Percentiles rank a stretch among this genome's conserved stretches.
These are phyloP conservation scores for Phalaenopsis equestris DNA, from an alignment of 106 monocot genomes.

Conservation along the genomic window DNA sequence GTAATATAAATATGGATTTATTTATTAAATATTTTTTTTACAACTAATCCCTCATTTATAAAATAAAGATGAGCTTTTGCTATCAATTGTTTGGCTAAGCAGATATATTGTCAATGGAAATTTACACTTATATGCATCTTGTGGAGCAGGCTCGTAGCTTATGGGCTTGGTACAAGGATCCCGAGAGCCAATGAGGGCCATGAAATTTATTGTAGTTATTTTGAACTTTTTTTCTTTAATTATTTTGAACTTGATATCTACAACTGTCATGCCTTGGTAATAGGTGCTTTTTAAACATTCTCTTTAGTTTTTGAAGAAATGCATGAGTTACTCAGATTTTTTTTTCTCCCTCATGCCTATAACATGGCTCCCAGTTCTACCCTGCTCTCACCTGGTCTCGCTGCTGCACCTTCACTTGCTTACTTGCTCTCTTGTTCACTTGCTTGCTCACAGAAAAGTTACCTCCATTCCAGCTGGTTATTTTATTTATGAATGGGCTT, in stretches of 20 bases:
- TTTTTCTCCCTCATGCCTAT: no score
- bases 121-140: background rate
- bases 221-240: background rate
- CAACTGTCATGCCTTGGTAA: background rate
- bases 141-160: background rate
- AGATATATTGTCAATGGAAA: constrained; percentile 1
- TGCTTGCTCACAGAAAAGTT: no score
- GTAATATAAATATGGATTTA: background rate
- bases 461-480: no score
- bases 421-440: no score
- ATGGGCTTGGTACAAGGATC: background rate
- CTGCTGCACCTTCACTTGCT: no score
- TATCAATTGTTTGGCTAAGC: background rate
- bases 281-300: background rate
- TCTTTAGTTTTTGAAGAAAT: background rate
- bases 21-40: background rate
- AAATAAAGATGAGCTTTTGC: background rate
- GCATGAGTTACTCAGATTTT: no score
- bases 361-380: no score
- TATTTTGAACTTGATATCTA: background rate
- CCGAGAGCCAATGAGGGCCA: background rate
- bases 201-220: background rate
- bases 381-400: no score
- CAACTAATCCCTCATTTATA: background rate
- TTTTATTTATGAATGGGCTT: no score